Evolutionary conservation across 257 asterid genomes (phyloP).

Genomic region (Solanum appendiculatum): DNA sequence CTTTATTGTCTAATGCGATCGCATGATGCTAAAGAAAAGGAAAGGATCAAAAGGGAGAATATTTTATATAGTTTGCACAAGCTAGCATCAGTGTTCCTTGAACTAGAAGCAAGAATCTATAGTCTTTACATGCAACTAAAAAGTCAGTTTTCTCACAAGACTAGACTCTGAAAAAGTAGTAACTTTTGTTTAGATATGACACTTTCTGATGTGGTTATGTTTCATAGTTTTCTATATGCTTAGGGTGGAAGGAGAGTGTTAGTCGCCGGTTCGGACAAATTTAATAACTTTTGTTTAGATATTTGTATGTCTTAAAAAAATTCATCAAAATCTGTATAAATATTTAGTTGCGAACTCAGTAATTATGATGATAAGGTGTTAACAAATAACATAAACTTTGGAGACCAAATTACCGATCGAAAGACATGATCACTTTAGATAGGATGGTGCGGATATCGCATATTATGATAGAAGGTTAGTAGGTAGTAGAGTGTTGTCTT

Average conservation of each 20-base stretch:
- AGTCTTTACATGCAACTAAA: background rate
- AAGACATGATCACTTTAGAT: background rate
- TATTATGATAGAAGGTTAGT: background rate
- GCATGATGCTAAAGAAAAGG: background rate
- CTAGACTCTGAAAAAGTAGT: background rate
- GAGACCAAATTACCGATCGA: background rate
- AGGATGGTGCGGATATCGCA: background rate
- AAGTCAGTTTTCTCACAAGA: background rate
- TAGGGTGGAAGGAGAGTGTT: background rate
- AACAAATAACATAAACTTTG: background rate
- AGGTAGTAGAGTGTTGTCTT: background rate
- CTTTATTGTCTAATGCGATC: too few relatives aligned
- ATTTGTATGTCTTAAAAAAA: background rate
- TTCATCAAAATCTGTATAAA: background rate
- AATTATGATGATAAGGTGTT: background rate
- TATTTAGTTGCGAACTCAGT: background rate
- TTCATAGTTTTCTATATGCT: background rate
- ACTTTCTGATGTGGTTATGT: background rate
- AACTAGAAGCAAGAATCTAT: background rate
- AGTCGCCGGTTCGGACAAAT: rapidly evolving
- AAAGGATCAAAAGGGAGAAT: background rate
- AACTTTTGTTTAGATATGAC: background rate
- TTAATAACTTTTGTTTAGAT: background rate
- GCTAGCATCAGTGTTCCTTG: background rate
- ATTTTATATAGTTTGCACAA: background rate